Evolutionary conservation across 257 asterid genomes (phyloP).

Genomic region (Plectranthus barbatus): DNA sequence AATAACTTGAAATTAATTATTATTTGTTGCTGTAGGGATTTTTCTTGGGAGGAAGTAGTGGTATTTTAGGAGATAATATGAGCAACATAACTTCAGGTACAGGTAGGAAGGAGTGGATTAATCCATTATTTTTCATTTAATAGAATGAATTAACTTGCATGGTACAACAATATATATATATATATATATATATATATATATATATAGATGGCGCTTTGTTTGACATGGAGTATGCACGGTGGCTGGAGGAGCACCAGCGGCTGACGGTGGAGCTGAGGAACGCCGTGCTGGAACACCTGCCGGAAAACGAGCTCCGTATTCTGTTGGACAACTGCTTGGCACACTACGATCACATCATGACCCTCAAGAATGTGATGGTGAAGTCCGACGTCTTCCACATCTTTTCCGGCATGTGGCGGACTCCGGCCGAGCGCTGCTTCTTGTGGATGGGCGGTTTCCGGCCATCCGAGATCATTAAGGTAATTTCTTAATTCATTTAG

Average conservation of each 20-base stretch:
- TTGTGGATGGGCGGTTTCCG: slow-evolving; percentile 89
- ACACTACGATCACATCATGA: slow-evolving; percentile 47
- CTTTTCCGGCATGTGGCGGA: slow-evolving; percentile 69
- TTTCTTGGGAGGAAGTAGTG: slow-evolving; percentile 43
- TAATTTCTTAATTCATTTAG: too few relatives aligned
- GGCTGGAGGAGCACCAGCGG: slow-evolving; percentile 74
- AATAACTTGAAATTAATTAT: neutral
- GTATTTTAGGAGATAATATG: slow-evolving; percentile 31
- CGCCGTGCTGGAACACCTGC: slow-evolving; percentile 41
- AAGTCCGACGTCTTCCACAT: slow-evolving; percentile 68
- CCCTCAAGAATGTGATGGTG: slow-evolving; percentile 39
- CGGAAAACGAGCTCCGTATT: slow-evolving; percentile 52
- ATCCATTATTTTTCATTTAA: too few relatives aligned
- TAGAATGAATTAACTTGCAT: too few relatives aligned
- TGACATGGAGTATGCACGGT: slow-evolving; percentile 67
- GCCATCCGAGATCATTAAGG: slow-evolving; percentile 80
- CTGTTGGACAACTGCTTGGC: slow-evolving; percentile 40
- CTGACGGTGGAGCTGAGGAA: slow-evolving; percentile 51
- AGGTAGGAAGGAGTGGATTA: neutral
- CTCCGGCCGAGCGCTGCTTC: slow-evolving; percentile 89
- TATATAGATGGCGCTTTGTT: slow-evolving; percentile 35
- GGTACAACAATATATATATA: too few relatives aligned
- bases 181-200: too few relatives aligned
- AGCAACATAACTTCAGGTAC: slow-evolving; percentile 48
- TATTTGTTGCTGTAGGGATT: slow-evolving; percentile 37